Base-by-base conservation (phyloP, 768 basidiomycete genomes). In the Auricularia auricula-judae region DNA sequence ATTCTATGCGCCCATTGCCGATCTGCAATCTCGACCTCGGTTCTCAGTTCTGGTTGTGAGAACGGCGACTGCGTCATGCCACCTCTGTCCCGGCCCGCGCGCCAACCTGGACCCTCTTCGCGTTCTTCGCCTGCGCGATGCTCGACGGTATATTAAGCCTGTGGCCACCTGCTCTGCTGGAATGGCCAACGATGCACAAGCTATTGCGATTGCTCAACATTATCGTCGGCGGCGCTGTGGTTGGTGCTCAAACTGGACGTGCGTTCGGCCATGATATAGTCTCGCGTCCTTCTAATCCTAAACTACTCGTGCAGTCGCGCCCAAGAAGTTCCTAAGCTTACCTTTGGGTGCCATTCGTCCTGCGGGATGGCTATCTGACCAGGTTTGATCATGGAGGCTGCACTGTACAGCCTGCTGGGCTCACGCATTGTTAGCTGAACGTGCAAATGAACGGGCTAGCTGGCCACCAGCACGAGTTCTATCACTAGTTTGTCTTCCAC, bases 381-480 rank as follows among this genome's bases (percentile, higher is more conserved):
- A 75, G 69, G 29, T 59, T 23, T 23, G 34, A 18, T 23, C 21
- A 59, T 29, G 23, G 23, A 29, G 23, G 23, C 23, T 29, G 23
- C 23, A 29, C 23, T 29, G 23, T 2, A 29, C 23, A 2, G 23
- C 23, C 1, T 29, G 23, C 23, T 29, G 23, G 23, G 23, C 23
- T 18, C 11, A 10, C 5, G 4, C 39, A 12, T 39, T 51, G 14
- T 8, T 18, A 51, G 47, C 47, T 76, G 34, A 66, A 72, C 11
- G 73, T 76, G 3, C 75, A 76, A 59, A 73, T 70, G 1, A 72
- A 73, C 66, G 75, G 75, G 11, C 66, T 76, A 2, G 75, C 75
- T 14, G 75, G 75, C 1, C 74, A 76, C 66, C 72, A 74, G 61
- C 74, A 74, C 61, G 73, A 76, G 23, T 76, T 76, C 68, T 76